Conservation (phyloP, 495 filamentous ascomycete genomes). For the Pseudevernia furfuracea region DNA sequence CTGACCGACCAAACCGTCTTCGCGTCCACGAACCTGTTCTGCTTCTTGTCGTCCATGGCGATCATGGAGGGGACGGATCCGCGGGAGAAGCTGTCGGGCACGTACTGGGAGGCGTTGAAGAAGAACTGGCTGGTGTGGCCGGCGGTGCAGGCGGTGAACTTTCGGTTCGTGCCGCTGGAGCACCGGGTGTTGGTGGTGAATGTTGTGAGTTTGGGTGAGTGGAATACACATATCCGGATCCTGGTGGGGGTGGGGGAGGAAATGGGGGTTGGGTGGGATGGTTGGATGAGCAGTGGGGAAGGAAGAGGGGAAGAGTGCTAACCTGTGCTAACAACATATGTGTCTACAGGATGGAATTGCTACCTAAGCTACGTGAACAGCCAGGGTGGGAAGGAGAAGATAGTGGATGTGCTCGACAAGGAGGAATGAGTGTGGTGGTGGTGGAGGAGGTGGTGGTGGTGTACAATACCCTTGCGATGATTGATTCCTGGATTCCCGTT, state of each 20-base stretch:
- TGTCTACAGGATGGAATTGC: constrained; percentile 80
- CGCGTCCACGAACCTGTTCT: constrained; percentile 68
- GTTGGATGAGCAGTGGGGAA: not conserved
- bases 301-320: not conserved
- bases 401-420: not conserved
- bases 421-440: not conserved
- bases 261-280: too few relatives aligned
- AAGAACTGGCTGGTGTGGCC: constrained; percentile 95
- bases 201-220: constrained; percentile 64
- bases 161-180: constrained; percentile 80
- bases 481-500: too few relatives aligned
- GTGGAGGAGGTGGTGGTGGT: not conserved
- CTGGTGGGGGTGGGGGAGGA: too few relatives aligned
- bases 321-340: constrained; percentile 26
- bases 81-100: constrained; percentile 59
- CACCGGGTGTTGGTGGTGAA: constrained; percentile 86
- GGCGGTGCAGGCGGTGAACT: constrained; percentile 81
- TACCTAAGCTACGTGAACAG: constrained; percentile 83
- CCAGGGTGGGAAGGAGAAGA: constrained; percentile 24
- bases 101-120: constrained; percentile 60
- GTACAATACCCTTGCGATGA: not conserved
- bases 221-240: too few relatives aligned
- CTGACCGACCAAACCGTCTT: constrained; percentile 80
- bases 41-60: constrained; percentile 82
- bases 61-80: constrained; percentile 73